Evolutionary conservation across 192 early-diverging fungal genomes (phyloP).

Genomic region (Phlyctochytrium arcticum): DNA sequence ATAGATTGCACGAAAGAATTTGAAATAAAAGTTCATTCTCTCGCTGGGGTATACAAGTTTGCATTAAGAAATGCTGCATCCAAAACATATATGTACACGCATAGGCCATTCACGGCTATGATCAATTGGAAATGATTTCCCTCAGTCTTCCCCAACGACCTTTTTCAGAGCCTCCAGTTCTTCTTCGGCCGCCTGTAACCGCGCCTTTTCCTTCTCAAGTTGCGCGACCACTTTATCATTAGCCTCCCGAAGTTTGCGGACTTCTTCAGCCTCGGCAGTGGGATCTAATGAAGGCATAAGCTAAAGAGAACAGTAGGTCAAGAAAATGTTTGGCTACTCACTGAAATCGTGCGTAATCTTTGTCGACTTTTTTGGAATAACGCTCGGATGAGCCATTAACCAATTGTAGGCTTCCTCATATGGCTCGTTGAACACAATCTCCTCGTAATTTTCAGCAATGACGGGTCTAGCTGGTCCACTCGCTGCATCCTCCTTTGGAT

Average conservation of each 20-base stretch:
- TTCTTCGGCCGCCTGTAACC: conserved; percentile 46
- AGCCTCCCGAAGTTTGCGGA: conserved; percentile 56
- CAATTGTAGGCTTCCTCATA: conserved; percentile 66
- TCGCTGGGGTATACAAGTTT: too few relatives aligned
- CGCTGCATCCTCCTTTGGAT: conserved; percentile 73
- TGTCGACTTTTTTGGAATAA: conserved; percentile 33
- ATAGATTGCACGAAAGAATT: too few relatives aligned
- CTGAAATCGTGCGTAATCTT: conserved; percentile 46
- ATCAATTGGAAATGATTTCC: too few relatives aligned
- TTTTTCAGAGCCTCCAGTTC: conserved; percentile 44
- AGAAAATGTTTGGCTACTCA: neutral
- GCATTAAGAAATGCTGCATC: too few relatives aligned
- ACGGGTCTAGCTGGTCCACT: conserved; percentile 63
- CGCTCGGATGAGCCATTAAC: conserved; percentile 41
- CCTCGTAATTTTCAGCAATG: conserved; percentile 73
- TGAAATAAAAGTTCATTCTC: too few relatives aligned
- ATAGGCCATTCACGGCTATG: too few relatives aligned
- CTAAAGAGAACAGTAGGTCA: neutral
- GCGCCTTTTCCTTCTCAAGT: conserved; percentile 47
- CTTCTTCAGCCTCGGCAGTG: conserved; percentile 67
- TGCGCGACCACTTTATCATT: conserved; percentile 55
- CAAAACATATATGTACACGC: too few relatives aligned
- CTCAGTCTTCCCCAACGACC: conserved; percentile 17
- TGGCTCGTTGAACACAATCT: conserved; percentile 84
- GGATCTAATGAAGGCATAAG: too few relatives aligned